Base-by-base conservation (phyloP, 495 filamentous ascomycete genomes). In the Trichoderma reesei region DNA sequence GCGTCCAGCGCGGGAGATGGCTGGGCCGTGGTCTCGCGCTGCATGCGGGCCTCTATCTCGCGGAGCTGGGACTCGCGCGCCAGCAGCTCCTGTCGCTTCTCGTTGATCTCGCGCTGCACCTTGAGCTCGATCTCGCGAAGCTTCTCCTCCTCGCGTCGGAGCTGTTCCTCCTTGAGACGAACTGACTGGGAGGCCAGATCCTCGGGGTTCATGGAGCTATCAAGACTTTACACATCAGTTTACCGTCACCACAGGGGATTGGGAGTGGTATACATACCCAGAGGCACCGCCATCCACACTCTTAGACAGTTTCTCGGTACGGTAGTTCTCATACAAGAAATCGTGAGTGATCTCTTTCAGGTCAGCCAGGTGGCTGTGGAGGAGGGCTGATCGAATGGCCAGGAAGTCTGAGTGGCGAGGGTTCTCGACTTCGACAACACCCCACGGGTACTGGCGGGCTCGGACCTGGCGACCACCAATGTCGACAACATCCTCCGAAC, bases 231-330 rank as follows among this genome's bases (percentile, higher is more conserved):
- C 39, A 56, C 31, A 70, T 82, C 75, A 80, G 78, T 64, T 66
- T 18, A 44, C 16, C 39, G 63, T 2, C 13, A 65, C 64, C 41
- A 14, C 60, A 33, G 16, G 20, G 18, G 16, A 44, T 60, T 62
- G 18, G 26, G 41, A 33, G 59, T 56, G 36, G 36, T 41, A 62
- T 46, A 90, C 91, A 67, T 89, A 97, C 93, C 85, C 83, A 82
- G 85, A 81, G 76, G 85, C 84, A 74, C 88, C 89, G 75, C 92
- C 92, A 72, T 96, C 92, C 63, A 97, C 93, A 75, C 92, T 96
- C 89, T 98, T 98, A 83, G 90, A 95, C 67, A 98, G 87, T 80
- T 97, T 97, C 88, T 98, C 95, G 71, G 94, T 98, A 89, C 94
- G 90, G 84, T 98, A 98, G 80, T 98, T 98, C 74, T 98, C 94